Conservation (phyloP, 768 basidiomycete genomes). For the Tricholoma sp. region DNA sequence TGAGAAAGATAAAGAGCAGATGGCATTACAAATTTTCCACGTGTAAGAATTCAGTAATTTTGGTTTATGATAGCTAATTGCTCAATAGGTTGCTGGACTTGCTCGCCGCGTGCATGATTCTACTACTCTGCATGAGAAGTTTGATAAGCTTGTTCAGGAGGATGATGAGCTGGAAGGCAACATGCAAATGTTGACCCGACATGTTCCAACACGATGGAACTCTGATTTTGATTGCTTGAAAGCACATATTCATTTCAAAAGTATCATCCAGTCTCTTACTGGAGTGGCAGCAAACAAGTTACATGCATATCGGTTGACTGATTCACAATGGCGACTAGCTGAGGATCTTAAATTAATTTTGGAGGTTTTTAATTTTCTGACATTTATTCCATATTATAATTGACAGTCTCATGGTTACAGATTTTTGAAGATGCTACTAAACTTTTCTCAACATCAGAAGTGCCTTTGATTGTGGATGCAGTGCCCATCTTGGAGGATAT, state of each 20-base stretch:
- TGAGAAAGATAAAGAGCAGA: neutral
- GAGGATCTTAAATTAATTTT: slow-evolving; percentile 4
- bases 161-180: slow-evolving; percentile 3
- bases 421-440: neutral
- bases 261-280: slow-evolving; percentile 12
- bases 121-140: slow-evolving; percentile 14
- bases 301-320: slow-evolving; percentile 11
- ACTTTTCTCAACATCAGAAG: neutral
- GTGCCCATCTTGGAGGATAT: neutral
- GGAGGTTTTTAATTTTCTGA: neutral
- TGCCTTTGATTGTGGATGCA: neutral
- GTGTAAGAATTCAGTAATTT: slow-evolving; percentile 5
- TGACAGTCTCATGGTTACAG: neutral
- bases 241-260: slow-evolving; percentile 17
- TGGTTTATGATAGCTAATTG: neutral
- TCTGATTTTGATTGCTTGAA: slow-evolving; percentile 19
- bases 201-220: slow-evolving; percentile 23
- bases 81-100: slow-evolving; percentile 21
- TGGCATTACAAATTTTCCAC: slow-evolving; percentile 17
- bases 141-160: slow-evolving; percentile 14
- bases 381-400: too few species aligned
- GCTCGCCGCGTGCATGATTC: slow-evolving; percentile 20
- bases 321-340: slow-evolving; percentile 17
- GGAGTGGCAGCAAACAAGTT: slow-evolving; percentile 5
- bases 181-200: slow-evolving; percentile 13